phyloP scores from a whole-genome alignment of 2,329 filamentous ascomycete genomes.

The Bipolaris sorokiniana region DNA sequence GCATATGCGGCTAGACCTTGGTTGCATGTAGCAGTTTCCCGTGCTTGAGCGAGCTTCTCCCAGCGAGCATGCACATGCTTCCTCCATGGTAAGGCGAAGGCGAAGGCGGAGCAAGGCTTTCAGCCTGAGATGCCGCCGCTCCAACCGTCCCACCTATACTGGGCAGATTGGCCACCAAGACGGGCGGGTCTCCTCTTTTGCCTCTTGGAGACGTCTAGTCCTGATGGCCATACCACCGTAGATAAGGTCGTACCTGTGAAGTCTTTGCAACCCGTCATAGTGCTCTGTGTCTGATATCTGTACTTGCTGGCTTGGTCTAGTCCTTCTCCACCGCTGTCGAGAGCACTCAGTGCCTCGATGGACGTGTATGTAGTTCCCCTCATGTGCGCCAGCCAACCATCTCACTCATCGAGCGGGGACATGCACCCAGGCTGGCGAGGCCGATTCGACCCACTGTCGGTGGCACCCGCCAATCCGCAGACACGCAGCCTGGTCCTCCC shows the following conservation, averaged over 20 bases:
- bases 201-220: background rate
- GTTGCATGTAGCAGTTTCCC: conserved; percentile 42
- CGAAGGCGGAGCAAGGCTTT: conserved; percentile 13
- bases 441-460: conserved; percentile 32
- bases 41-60: conserved; percentile 33
- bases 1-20: conserved; percentile 49
- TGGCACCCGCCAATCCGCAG: conserved; percentile 34
- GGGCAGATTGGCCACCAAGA: conserved; percentile 3
- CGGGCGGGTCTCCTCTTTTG: background rate
- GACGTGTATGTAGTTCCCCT: conserved; percentile 21
- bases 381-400: conserved; percentile 27
- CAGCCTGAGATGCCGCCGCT: conserved; percentile 30
- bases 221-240: background rate
- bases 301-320: background rate
- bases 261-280: background rate
- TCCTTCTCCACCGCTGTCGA: conserved; percentile 4
- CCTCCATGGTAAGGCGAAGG: conserved; percentile 10
- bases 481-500: conserved; percentile 21
- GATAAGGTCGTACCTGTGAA: background rate
- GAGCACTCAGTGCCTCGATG: conserved; percentile 17
- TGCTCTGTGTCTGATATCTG: background rate
- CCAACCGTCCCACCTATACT: conserved; percentile 5
- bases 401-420: conserved; percentile 29
- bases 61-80: conserved; percentile 10
- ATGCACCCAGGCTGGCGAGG: conserved; percentile 34